phyloP scores from a whole-genome alignment of 2,329 filamentous ascomycete genomes.

The Ophiognomonia clavigignenti-juglandacearum region DNA sequence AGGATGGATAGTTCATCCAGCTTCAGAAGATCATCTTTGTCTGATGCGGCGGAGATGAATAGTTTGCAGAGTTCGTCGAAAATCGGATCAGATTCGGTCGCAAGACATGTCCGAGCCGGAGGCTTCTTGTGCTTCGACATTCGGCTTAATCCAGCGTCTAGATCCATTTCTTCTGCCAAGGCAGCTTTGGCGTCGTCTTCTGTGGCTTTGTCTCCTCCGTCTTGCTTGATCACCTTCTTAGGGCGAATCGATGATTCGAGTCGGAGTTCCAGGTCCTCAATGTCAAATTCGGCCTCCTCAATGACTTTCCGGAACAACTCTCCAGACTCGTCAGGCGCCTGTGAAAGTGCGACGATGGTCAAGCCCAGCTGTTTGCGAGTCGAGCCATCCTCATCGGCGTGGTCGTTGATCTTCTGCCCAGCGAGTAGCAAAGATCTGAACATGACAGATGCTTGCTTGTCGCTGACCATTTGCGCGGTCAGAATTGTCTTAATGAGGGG shows the following conservation, averaged over 20 bases:
- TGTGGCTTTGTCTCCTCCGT: slow-evolving; percentile 48
- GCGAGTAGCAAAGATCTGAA: slow-evolving; percentile 61
- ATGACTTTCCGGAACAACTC: slow-evolving; percentile 64
- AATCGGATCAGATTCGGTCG: slow-evolving; percentile 42
- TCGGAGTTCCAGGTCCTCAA: slow-evolving; percentile 70
- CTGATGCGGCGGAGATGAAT: slow-evolving; percentile 50
- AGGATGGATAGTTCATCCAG: slow-evolving; percentile 55
- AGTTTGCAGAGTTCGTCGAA: slow-evolving; percentile 56
- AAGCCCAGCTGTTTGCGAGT: slow-evolving; percentile 61
- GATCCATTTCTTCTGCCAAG: slow-evolving; percentile 29
- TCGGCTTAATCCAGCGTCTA: slow-evolving; percentile 35
- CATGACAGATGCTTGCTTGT: slow-evolving; percentile 58
- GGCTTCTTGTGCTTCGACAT: slow-evolving; percentile 25
- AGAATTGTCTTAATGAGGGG: slow-evolving; percentile 58
- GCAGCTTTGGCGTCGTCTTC: slow-evolving; percentile 25
- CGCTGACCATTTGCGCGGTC: slow-evolving; percentile 53
- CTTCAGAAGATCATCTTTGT: slow-evolving; percentile 36
- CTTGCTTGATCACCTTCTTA: slow-evolving; percentile 30
- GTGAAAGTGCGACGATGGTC: slow-evolving; percentile 61
- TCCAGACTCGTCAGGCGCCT: slow-evolving; percentile 52
- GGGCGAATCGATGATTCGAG: slow-evolving; percentile 66
- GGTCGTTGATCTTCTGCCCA: slow-evolving; percentile 52
- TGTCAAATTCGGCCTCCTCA: slow-evolving; percentile 62
- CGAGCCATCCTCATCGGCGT: slow-evolving; percentile 47
- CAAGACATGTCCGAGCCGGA: slow-evolving; percentile 44